These are phyloP conservation scores for Miscanthus sacchariflorus DNA, from an alignment of 202 grass and related monocot species.

Conservation along the genomic window DNA sequence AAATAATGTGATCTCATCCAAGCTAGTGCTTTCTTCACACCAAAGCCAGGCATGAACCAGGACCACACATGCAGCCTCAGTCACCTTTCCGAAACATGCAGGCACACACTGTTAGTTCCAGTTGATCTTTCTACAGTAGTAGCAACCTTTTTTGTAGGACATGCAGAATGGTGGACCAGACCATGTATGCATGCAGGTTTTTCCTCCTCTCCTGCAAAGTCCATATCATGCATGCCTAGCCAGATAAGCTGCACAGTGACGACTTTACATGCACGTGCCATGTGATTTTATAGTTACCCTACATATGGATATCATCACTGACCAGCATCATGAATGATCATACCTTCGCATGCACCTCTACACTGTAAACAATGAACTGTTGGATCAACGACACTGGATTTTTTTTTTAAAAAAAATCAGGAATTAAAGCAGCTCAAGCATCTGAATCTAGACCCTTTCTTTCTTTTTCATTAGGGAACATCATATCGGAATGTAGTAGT, in stretches of 20 bases:
- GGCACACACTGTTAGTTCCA: constrained; percentile 42
- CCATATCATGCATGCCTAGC: background rate
- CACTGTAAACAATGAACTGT: background rate
- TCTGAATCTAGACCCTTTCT: background rate
- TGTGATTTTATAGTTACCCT: constrained; percentile 32
- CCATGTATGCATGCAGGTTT: constrained; percentile 19
- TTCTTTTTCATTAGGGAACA: background rate
- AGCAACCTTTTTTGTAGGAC: constrained; percentile 21
- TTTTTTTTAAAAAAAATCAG: background rate
- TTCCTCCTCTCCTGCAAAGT: constrained; percentile 21
- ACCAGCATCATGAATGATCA: constrained; percentile 16
- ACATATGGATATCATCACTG: constrained; percentile 19
- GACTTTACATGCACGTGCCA: constrained; percentile 14
- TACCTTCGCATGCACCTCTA: constrained; percentile 1
- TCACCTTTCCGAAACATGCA: constrained; percentile 43
- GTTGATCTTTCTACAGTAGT: constrained; percentile 36
- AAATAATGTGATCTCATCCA: constrained; percentile 15
- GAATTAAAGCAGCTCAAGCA: background rate
- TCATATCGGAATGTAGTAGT: background rate
- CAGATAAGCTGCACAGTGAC: background rate
- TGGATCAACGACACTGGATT: background rate
- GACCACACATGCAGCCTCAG: background rate
- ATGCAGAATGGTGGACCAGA: constrained; percentile 25
- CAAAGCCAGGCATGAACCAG: constrained; percentile 51
- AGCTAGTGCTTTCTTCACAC: constrained; percentile 48